Evolutionary conservation across 306 rosid species (phyloP).

Genomic region (Begonia masoniana): DNA sequence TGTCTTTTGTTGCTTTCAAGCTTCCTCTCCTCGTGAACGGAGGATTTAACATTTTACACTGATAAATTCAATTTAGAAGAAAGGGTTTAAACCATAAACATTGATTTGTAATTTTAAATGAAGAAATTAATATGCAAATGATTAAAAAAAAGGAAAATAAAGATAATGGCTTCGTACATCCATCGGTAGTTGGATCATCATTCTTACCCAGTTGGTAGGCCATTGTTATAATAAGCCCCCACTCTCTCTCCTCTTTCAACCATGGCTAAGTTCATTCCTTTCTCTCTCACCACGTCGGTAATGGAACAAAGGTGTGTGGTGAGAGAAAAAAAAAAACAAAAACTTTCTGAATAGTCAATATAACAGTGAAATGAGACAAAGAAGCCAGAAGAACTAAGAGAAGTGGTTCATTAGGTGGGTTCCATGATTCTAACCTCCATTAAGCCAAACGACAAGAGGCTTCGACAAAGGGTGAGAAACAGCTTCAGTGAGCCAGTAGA

Average conservation of each 20-base stretch:
- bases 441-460: conserved; percentile 91
- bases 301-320: neutral
- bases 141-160: too few relatives aligned
- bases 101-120: too few relatives aligned
- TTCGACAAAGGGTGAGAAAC: conserved; percentile 31
- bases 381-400: too few relatives aligned
- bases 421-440: conserved; percentile 53
- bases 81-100: too few relatives aligned
- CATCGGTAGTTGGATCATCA: conserved; percentile 38
- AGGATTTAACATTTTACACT: too few relatives aligned
- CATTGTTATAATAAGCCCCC: neutral
- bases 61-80: too few relatives aligned
- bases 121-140: too few relatives aligned
- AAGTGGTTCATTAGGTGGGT: too few relatives aligned
- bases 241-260: neutral
- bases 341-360: conserved; percentile 6
- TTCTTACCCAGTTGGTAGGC: conserved; percentile 27
- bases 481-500: conserved; percentile 97
- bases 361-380: conserved; percentile 11
- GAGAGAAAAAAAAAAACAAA: too few relatives aligned
- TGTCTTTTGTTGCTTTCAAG: conserved; percentile 34
- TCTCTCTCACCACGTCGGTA: too few relatives aligned
- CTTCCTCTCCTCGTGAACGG: conserved; percentile 10
- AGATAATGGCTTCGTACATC: neutral
- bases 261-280: too few relatives aligned